Base-by-base conservation (phyloP, 1,139 yeast genomes). In the Suhomyces terraborum region DNA sequence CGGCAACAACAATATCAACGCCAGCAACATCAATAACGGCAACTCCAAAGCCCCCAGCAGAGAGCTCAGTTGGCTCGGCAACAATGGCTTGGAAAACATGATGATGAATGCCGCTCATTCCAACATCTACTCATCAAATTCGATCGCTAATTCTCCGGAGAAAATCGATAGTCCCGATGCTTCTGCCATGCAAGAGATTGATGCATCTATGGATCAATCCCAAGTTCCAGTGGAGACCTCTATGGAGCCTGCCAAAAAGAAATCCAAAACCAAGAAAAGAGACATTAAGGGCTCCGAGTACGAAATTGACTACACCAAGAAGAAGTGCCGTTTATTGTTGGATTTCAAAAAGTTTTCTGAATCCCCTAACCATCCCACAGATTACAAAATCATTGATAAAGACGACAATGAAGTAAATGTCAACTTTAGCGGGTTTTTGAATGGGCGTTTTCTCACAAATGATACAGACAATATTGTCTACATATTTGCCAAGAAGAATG, bases 361-460 rank as follows among this genome's bases (percentile, higher is more conserved):
- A 21, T 23, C 26, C 4, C 40, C 50, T 6, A 45, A 52, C 24
- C 28, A 27, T 23, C 47, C 43, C 8, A 48, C 47, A 21, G 62
- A 64, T 35, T 66, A 56, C 45, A 60, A 56, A 35, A 55, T 69
- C 8, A 54, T 66, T 4, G 75, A 68, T 42, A 60, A 59, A 33
- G 56, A 61, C 31, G 62, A 63, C 40, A 49, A 48, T 32, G 49
- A 41, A 23, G 47, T 51, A 9, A 33, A 41, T 4, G 49, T 69
- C 10, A 60, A 57, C 6, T 60, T 73, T 28, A 59, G 57, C 32
- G 75, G 75, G 10, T 72, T 71, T 46, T 56, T 73, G 24, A 69
- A 66, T 44, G 78, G 77, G 2, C 56, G 73, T 35, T 68, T 72
- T 43, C 53, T 69, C 32, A 71, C 77, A 4, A 73, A 72, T 49